Percentiles rank a stretch among this genome's conserved stretches.
phyloP scores from a whole-genome alignment of 176 grass and related monocot species.

The Musa itinerans region DNA sequence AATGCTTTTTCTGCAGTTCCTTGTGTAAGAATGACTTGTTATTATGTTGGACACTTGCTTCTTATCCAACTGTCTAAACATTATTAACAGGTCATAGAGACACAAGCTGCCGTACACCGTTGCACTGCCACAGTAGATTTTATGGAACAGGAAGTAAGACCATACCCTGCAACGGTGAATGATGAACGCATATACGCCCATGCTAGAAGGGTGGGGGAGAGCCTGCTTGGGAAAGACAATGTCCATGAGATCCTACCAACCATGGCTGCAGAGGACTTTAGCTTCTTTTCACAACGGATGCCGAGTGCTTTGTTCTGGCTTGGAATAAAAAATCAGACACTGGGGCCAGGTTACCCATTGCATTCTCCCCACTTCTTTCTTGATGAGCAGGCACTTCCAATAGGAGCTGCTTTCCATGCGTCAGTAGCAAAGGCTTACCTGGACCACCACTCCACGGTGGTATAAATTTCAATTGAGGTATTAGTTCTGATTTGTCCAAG shows the following conservation, averaged over 20 bases:
- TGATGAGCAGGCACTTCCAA: slow-evolving; percentile 43
- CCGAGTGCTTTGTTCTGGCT: slow-evolving; percentile 39
- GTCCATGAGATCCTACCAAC: background rate
- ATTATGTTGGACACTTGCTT: background rate
- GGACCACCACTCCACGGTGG: slow-evolving; percentile 6
- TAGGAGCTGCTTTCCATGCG: slow-evolving; percentile 57
- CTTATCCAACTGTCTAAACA: too few species aligned
- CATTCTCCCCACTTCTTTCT: slow-evolving; percentile 53
- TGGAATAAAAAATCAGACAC: slow-evolving; percentile 16
- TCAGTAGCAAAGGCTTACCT: slow-evolving; percentile 55
- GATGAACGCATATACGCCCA: slow-evolving; percentile 38
- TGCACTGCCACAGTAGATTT: slow-evolving; percentile 45
- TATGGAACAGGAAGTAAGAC: slow-evolving; percentile 37
- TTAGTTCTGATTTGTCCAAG: too few species aligned
- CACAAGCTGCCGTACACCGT: slow-evolving; percentile 38
- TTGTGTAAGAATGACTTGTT: background rate
- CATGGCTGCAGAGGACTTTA: slow-evolving; percentile 60
- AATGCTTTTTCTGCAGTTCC: background rate
- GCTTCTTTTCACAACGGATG: slow-evolving; percentile 50
- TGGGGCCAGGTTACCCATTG: background rate
- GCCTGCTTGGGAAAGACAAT: slow-evolving; percentile 43
- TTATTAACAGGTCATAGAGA: slow-evolving; percentile 37
- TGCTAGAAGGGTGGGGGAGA: slow-evolving; percentile 34
- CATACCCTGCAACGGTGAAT: slow-evolving; percentile 59
- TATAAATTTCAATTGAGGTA: too few species aligned